Evolutionary conservation across 148 eudicot species (phyloP).

Genomic region (Tetragonia tetragonoides): DNA sequence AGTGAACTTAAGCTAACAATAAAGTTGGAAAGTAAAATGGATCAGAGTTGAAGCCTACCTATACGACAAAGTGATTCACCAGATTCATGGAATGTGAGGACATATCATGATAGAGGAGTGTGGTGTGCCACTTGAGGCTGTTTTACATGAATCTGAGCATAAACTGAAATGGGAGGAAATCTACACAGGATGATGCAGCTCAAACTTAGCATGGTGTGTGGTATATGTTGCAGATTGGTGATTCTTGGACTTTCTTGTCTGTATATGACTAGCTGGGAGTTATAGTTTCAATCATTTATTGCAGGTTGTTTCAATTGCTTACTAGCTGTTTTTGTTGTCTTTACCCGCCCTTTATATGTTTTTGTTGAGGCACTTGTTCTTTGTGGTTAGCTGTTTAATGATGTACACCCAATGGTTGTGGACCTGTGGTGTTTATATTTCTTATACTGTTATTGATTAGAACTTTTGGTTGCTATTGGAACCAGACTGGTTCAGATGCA

Average conservation of each 20-base stretch:
- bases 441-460: slow-evolving; percentile 2
- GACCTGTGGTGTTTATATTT: background rate
- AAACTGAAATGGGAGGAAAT: background rate
- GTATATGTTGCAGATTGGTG: background rate
- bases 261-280: background rate
- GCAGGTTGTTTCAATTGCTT: background rate
- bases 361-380: background rate
- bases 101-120: background rate
- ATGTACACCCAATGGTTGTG: background rate
- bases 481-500: slow-evolving; percentile 80
- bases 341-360: background rate
- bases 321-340: background rate
- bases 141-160: background rate
- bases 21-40: background rate
- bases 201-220: background rate
- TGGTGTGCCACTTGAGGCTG: background rate
- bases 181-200: background rate
- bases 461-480: slow-evolving; percentile 18
- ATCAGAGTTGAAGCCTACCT: background rate
- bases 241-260: background rate
- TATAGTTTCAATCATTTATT: background rate
- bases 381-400: background rate
- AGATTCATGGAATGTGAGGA: background rate
- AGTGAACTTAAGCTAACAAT: too few relatives aligned
- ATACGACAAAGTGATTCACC: background rate